These are phyloP conservation scores for Neofusicoccum laricinum DNA, from an alignment of 2,329 filamentous ascomycete genomes.

Conservation along the genomic window DNA sequence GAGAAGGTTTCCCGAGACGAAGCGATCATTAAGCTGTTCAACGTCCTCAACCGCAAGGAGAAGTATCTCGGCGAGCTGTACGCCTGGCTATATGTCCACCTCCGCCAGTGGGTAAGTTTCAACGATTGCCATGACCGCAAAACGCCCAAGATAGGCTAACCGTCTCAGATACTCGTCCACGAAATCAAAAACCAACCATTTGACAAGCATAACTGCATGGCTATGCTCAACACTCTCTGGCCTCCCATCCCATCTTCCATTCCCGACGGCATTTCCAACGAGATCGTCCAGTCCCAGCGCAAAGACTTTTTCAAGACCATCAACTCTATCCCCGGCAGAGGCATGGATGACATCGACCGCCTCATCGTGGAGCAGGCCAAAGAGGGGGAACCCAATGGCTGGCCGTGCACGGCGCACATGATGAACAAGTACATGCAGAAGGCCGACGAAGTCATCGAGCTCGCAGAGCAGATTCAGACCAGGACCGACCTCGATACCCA, in stretches of 20 bases:
- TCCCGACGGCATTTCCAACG: constrained; percentile 43
- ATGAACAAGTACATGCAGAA: constrained; percentile 58
- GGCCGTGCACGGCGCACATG: constrained; percentile 47
- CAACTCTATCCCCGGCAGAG: constrained; percentile 54
- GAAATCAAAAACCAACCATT: constrained; percentile 61
- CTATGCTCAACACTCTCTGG: constrained; percentile 66
- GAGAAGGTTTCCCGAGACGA: constrained; percentile 52
- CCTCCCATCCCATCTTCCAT: constrained; percentile 50
- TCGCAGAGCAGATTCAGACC: constrained; percentile 3
- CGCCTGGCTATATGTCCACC: constrained; percentile 59
- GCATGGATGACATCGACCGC: constrained; percentile 51
- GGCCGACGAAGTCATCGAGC: constrained; percentile 59
- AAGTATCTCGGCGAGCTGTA: constrained; percentile 38
- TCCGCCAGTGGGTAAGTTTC: constrained; percentile 61
- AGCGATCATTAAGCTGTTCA: constrained; percentile 31
- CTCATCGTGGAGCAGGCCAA: constrained; percentile 54
- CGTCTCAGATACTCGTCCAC: constrained; percentile 59
- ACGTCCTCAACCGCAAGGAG: constrained; percentile 10
- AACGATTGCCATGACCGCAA: background rate
- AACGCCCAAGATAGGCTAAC: constrained; percentile 13
- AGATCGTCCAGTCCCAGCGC: constrained; percentile 56
- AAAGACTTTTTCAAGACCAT: constrained; percentile 63
- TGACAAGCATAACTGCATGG: constrained; percentile 64
- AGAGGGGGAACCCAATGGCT: constrained; percentile 53
- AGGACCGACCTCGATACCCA: constrained; percentile 9